Base-by-base conservation (phyloP, 495 filamentous ascomycete species). In the Penicillium atrosanguineum region DNA sequence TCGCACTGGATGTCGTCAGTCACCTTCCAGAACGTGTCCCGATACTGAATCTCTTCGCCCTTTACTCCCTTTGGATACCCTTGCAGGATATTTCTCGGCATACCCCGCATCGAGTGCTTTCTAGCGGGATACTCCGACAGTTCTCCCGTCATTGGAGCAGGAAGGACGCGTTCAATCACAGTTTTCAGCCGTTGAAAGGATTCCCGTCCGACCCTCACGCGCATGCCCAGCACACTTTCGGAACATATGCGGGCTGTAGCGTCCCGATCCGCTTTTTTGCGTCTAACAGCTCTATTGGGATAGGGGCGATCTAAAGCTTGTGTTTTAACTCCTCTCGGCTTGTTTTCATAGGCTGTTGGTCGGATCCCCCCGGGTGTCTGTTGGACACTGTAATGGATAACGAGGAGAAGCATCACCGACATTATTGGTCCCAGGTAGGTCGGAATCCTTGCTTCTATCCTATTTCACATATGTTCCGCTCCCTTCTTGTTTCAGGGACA, bases 381-480 rank as follows among this genome's bases (percentile, higher is more conserved):
- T 38, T 26, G 45, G 36, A 29, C 38, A 20, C 38, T 5, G 19
- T 40, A 15, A 40, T 20, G 38, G 38, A 16, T 40, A 20, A 16
- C 21, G 48, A 44, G 48, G 55, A 61, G 47, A 52, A 55, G 46
- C 38, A 18, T 47, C 50, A 50, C 44, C 44, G 44, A 40, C 48
- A 56, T 18, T 51, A 31, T 3, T 62, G 48, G 55, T 49, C 48
- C 36, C 48, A 55, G 45, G 61, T 63, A 48, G 44, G 61, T 61
- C 18, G 7, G 38, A 40, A 3, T 3, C 38, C 6, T 19, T 20
- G 1, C 18, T 11, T 14, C 38, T 16, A 6, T 39, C 15, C 37
- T 18, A n/a, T 11, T n/a, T n/a, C 37, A 7, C 15, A 39, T 19
- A 39, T 38, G 36, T n/a, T n/a, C n/a, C 37, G 15, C 6, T n/a